These are phyloP conservation scores for Alternaria brassicae DNA, from an alignment of 2,329 filamentous ascomycete genomes.

Conservation along the genomic window DNA sequence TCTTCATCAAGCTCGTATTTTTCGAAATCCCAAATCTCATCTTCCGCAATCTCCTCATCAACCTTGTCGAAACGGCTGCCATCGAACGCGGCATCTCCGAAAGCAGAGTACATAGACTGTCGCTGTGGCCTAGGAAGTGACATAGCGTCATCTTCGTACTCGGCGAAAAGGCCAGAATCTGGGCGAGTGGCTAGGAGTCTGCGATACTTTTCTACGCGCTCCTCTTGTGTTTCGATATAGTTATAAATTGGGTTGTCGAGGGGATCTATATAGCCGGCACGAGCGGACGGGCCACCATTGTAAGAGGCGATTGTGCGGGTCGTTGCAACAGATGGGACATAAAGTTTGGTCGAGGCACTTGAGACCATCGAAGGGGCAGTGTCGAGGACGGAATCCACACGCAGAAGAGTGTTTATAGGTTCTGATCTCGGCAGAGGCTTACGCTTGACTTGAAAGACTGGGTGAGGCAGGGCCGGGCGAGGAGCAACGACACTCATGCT, in stretches of 20 bases:
- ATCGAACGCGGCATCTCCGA: constrained; percentile 1
- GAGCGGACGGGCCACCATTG: constrained; percentile 4
- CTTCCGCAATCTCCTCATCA: constrained; percentile 10
- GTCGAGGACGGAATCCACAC: not conserved
- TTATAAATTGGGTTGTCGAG: constrained; percentile 15
- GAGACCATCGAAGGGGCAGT: not conserved
- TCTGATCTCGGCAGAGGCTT: not conserved
- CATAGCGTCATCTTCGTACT: not conserved
- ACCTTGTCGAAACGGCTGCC: constrained; percentile 9
- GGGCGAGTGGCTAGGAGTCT: not conserved
- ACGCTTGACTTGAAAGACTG: not conserved
- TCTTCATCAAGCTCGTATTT: not conserved
- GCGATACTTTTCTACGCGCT: constrained; percentile 11
- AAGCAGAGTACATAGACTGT: constrained; percentile 17
- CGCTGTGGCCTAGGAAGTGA: constrained; percentile 12
- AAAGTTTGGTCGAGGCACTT: not conserved
- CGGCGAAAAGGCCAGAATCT: not conserved
- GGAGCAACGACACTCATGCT: not conserved
- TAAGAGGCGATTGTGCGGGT: constrained; percentile 18
- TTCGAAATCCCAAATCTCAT: constrained; percentile 4
- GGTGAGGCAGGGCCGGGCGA: not conserved
- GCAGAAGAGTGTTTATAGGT: not conserved
- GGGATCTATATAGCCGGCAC: constrained; percentile 4
- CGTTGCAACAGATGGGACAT: not conserved
- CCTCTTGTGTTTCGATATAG: not conserved